Base-by-base conservation (phyloP, 139 green algal genomes). In the Parachlorella kessleri region DNA sequence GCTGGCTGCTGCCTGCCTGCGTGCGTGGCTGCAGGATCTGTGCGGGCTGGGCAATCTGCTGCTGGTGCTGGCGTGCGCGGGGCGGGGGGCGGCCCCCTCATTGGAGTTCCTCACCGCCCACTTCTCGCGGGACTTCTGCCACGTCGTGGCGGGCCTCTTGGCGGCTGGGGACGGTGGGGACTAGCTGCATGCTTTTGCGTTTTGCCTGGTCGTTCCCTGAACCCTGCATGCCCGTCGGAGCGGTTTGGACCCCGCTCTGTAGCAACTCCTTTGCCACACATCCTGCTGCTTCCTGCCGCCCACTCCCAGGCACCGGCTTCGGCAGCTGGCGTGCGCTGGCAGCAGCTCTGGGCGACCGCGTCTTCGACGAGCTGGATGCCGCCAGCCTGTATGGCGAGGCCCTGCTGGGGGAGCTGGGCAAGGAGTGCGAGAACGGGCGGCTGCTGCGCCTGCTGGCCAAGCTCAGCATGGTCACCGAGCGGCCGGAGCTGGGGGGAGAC, bases 361-460 rank as follows among this genome's bases (percentile, higher is more conserved):
- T 91, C n/a, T 80, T 96, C 41, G 85, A 78, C 35, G 93, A 97
- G 72, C 59, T 96, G 77, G 90, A 96, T 38, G 64, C 73, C 1
- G 32, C 77, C 6, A 70, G 72, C 23, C 73, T 90, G 55, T 81
- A 90, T 55, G 79, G 67, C 67, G 88, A 96, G 35, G 72, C 81
- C 6, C 75, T 92, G 71, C 74, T 87, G 37, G 72, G 75, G 0
- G 93, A 97, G 78, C 79, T 98, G 75, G 65, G 68, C n/a, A 88
- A 87, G 37, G 95, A 98, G 87, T 75, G 76, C 28, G 95, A 98
- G 74, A 97, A 97, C 79, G 95, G 94, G 28, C 90, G 95, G 4
- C 77, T 99, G 66, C 80, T 96, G 81, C 91, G 95, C 42, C 75
- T 99, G 54, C 72, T 98, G 6, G 77, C 92, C 4, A 96, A 96